These are phyloP conservation scores for Trichosporon ovoides DNA, from an alignment of 1,284 basidiomycete genomes.

Conservation along the genomic window DNA sequence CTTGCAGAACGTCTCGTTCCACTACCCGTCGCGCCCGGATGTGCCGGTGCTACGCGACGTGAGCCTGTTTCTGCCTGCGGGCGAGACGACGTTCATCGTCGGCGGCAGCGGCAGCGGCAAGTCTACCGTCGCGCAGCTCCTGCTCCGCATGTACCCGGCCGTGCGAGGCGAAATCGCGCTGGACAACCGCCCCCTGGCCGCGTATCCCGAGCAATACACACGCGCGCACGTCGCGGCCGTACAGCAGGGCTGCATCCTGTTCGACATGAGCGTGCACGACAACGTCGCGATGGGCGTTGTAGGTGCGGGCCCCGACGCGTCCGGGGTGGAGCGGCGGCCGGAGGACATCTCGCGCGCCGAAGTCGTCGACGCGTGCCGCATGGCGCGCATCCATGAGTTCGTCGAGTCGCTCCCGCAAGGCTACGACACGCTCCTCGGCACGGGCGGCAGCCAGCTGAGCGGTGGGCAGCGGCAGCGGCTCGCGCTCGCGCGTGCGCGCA, in stretches of 20 bases:
- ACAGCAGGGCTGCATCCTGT: constrained; percentile 68
- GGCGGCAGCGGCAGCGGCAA: constrained; percentile 89
- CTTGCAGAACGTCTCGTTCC: constrained; percentile 69
- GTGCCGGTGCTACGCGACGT: constrained; percentile 50
- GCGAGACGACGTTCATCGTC: constrained; percentile 87
- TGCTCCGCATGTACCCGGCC: constrained; percentile 72
- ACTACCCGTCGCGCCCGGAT: constrained; percentile 72
- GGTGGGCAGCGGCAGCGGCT: constrained; percentile 92
- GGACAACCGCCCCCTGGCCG: constrained; percentile 73
- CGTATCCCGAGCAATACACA: constrained; percentile 71
- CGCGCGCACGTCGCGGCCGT: constrained; percentile 70
- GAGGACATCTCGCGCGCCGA: constrained; percentile 60
- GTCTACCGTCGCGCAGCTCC: constrained; percentile 78
- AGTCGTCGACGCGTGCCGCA: constrained; percentile 74
- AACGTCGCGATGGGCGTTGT: constrained; percentile 79
- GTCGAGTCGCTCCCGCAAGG: constrained; percentile 73
- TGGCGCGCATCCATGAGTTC: constrained; percentile 84
- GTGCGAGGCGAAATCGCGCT: constrained; percentile 62
- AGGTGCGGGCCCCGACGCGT: constrained; percentile 51
- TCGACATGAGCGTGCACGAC: constrained; percentile 77
- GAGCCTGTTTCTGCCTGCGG: constrained; percentile 63
- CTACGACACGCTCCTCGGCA: constrained; percentile 78
- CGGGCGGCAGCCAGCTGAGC: constrained; percentile 68
- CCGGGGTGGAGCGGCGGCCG: constrained; percentile 29
- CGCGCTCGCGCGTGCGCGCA: constrained; percentile 79